These are phyloP conservation scores for Phytophthora foliorum DNA, from an alignment of 352 stramenopile species.

Conservation along the genomic window DNA sequence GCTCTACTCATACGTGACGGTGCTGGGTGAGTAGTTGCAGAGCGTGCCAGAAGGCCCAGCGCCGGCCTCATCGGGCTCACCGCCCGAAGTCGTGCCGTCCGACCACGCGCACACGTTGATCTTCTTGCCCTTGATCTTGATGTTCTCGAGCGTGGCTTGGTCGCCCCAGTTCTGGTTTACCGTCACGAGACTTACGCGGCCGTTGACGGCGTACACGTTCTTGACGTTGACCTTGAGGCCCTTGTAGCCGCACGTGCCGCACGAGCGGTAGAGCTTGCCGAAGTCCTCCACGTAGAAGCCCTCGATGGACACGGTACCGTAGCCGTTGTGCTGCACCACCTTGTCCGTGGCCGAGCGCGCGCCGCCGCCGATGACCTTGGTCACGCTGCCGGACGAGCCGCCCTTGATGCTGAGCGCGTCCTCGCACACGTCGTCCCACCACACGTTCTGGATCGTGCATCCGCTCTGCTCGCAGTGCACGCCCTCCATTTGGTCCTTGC, in stretches of 20 bases:
- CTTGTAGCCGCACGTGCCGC: constrained; percentile 24
- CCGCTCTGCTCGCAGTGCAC: constrained; percentile 36
- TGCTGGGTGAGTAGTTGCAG: constrained; percentile 37
- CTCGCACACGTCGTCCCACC: constrained; percentile 47
- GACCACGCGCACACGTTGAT: constrained; percentile 26
- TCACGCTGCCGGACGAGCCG: constrained; percentile 39
- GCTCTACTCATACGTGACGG: constrained; percentile 28
- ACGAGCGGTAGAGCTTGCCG: constrained; percentile 33
- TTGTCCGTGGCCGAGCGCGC: constrained; percentile 28
- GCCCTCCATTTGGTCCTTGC: constrained; percentile 44
- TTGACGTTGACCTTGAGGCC: constrained; percentile 20
- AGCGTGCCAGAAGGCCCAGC: constrained; percentile 22
- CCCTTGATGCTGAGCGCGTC: constrained; percentile 54
- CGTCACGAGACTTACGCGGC: constrained; percentile 40
- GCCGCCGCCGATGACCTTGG: constrained; percentile 43
- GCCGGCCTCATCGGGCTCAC: constrained; percentile 17
- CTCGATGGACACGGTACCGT: constrained; percentile 34
- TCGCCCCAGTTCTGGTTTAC: constrained; percentile 50
- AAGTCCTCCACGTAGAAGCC: constrained; percentile 35
- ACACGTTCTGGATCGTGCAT: constrained; percentile 34
- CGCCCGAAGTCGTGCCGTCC: constrained; percentile 21
- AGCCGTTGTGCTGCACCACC: constrained; percentile 33
- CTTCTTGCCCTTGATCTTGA: constrained; percentile 47
- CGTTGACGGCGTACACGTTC: constrained; percentile 28
- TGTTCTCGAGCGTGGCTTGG: constrained; percentile 47